phyloP scores from a whole-genome alignment of 73 alveolate genomes.

The Paramecium bursaria region DNA sequence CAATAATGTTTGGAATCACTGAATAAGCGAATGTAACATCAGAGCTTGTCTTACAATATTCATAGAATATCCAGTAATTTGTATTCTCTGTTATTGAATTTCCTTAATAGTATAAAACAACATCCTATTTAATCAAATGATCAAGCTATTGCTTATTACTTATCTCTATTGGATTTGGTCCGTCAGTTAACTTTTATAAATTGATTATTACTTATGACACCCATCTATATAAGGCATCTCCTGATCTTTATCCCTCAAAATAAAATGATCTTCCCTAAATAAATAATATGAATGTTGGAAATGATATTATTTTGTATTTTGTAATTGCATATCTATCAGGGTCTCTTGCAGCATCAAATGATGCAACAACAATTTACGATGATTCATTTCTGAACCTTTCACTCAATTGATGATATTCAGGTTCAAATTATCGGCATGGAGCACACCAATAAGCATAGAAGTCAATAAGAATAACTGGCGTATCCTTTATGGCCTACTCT shows the following conservation, averaged over 20 bases:
- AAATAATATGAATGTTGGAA: conserved; percentile 49
- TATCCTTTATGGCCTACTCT: background rate
- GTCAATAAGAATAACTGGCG: background rate
- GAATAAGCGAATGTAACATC: conserved; percentile 45
- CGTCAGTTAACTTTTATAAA: background rate
- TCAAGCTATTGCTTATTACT: background rate
- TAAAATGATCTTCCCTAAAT: conserved; percentile 21
- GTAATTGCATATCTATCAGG: conserved; percentile 39
- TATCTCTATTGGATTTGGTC: conserved; percentile 45
- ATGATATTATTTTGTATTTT: conserved; percentile 51
- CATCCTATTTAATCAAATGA: conserved; percentile 11
- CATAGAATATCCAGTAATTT: conserved; percentile 49
- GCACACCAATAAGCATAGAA: conserved; percentile 63
- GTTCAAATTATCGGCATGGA: conserved; percentile 34
- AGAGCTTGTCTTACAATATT: conserved; percentile 13
- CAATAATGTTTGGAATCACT: background rate
- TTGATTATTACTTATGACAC: conserved; percentile 44
- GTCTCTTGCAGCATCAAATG: conserved; percentile 33
- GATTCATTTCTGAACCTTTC: background rate
- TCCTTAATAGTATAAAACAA: conserved; percentile 31
- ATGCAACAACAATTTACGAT: background rate
- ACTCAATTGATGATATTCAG: conserved; percentile 33
- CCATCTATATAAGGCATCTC: conserved; percentile 7
- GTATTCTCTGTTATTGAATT: background rate
- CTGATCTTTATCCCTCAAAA: background rate